These are phyloP conservation scores for Malassezia sympodialis DNA, from an alignment of 1,284 basidiomycete species.

Conservation along the genomic window DNA sequence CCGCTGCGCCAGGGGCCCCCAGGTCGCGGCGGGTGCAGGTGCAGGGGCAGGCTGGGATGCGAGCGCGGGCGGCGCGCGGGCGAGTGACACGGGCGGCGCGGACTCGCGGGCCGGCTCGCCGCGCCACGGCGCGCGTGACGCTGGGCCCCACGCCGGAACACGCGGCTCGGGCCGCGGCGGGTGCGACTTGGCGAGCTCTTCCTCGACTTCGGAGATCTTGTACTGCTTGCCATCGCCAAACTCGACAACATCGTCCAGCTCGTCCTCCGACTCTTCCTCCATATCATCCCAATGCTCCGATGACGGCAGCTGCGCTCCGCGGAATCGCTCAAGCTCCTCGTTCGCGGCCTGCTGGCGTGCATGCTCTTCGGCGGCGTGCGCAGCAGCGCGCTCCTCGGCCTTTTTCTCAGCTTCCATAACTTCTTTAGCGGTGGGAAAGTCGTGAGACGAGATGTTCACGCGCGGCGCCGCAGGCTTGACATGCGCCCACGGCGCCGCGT, in stretches of 20 bases:
- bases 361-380: constrained; percentile 26
- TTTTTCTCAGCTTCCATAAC: constrained; percentile 33
- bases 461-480: not conserved
- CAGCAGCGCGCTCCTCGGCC: constrained; percentile 34
- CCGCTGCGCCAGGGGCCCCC: constrained; percentile 40
- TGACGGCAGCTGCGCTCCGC: constrained; percentile 28
- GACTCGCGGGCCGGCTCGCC: not conserved
- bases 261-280: constrained; percentile 39
- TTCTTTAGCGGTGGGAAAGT: constrained; percentile 46
- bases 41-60: not conserved
- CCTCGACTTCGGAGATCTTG: constrained; percentile 33
- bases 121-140: not conserved
- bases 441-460: constrained; percentile 18
- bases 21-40: constrained; percentile 7
- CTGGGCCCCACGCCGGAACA: constrained; percentile 6
- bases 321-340: constrained; percentile 40
- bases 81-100: not conserved
- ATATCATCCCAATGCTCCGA: constrained; percentile 46
- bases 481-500: constrained; percentile 18
- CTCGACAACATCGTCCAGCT: constrained; percentile 43
- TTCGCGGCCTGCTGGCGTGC: constrained; percentile 24
- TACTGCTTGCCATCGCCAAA: constrained; percentile 46
- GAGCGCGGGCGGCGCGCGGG: not conserved
- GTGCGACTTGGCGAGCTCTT: not conserved
- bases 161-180: constrained; percentile 3